Conservation (phyloP, 2,329 filamentous ascomycete species). For the Cytospora mali region DNA sequence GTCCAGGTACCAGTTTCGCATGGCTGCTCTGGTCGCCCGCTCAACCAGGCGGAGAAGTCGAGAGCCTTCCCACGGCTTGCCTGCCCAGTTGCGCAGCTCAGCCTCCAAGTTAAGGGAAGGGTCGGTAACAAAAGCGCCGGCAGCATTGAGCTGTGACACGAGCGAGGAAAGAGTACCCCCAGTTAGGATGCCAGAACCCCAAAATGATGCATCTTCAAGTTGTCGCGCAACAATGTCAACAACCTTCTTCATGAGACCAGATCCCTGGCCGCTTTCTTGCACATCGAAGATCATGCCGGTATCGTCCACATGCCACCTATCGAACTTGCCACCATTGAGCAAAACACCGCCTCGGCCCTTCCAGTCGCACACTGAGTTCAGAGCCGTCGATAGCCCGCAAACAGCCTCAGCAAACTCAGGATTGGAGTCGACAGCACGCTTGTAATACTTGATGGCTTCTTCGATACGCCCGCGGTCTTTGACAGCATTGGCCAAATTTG, state of each 20-base stretch:
- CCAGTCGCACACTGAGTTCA: slow-evolving; percentile 98
- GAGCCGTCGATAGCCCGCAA: slow-evolving; percentile 88
- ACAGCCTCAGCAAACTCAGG: slow-evolving; percentile 97
- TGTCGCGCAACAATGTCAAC: slow-evolving; percentile 90
- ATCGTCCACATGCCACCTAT: slow-evolving; percentile 92
- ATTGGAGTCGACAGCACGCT: slow-evolving; percentile 84
- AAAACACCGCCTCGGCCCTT: slow-evolving; percentile 83
- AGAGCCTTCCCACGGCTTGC: slow-evolving; percentile 84
- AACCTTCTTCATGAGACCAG: slow-evolving; percentile 87
- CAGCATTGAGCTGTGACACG: slow-evolving; percentile 46
- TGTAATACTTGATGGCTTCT: slow-evolving; percentile 92
- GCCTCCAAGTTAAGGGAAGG: slow-evolving; percentile 41
- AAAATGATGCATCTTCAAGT: slow-evolving; percentile 79
- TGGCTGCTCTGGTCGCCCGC: slow-evolving; percentile 74
- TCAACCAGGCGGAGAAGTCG: slow-evolving; percentile 82
- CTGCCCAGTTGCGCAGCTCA: slow-evolving; percentile 64
- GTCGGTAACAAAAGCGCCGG: slow-evolving; percentile 41
- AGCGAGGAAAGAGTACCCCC: slow-evolving; percentile 56
- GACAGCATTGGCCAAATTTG: slow-evolving; percentile 95
- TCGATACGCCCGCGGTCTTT: slow-evolving; percentile 93
- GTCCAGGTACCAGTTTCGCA: slow-evolving; percentile 88
- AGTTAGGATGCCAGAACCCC: slow-evolving; percentile 75
- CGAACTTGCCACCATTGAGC: slow-evolving; percentile 70
- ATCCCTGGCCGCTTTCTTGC: slow-evolving; percentile 58
- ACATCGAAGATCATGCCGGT: slow-evolving; percentile 81